These are phyloP conservation scores for Byssothecium circinans DNA, from an alignment of 2,329 filamentous ascomycete genomes.

Conservation along the genomic window DNA sequence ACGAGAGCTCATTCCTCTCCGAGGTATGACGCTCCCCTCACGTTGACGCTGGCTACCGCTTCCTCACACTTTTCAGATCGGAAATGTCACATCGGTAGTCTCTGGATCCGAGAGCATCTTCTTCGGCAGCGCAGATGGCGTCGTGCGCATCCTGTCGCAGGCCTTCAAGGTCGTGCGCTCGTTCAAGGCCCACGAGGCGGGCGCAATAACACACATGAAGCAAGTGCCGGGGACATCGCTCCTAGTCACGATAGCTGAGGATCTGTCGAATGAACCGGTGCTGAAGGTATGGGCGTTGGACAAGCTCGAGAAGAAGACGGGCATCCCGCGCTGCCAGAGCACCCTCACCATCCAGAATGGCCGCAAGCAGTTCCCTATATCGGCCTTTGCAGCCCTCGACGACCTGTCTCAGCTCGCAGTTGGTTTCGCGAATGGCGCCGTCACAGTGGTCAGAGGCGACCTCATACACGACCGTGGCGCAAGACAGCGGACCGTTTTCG, in stretches of 20 bases:
- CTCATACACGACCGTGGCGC: slow-evolving; percentile 93
- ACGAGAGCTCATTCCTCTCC: slow-evolving; percentile 76
- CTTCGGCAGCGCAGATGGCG: slow-evolving; percentile 80
- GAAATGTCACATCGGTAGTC: slow-evolving; percentile 78
- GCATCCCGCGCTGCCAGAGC: slow-evolving; percentile 82
- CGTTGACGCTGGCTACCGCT: background rate
- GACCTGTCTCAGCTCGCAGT: slow-evolving; percentile 92
- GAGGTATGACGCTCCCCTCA: slow-evolving; percentile 60
- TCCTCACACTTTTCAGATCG: slow-evolving; percentile 47
- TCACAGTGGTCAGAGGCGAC: slow-evolving; percentile 91
- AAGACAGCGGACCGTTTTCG: slow-evolving; percentile 90
- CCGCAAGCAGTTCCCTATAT: slow-evolving; percentile 90
- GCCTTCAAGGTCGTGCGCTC: slow-evolving; percentile 83
- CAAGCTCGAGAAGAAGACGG: slow-evolving; percentile 91
- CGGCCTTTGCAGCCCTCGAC: slow-evolving; percentile 82
- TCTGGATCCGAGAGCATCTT: slow-evolving; percentile 89
- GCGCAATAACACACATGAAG: slow-evolving; percentile 85
- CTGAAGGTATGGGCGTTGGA: slow-evolving; percentile 98
- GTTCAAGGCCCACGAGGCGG: slow-evolving; percentile 82
- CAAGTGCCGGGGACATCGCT: slow-evolving; percentile 86
- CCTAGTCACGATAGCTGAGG: slow-evolving; percentile 84
- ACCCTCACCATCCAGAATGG: slow-evolving; percentile 86
- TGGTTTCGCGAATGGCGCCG: slow-evolving; percentile 92
- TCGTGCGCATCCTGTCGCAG: slow-evolving; percentile 83
- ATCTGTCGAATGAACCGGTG: slow-evolving; percentile 81